phyloP scores from a whole-genome alignment of 306 rosid species.

The Ormosia emarginata region DNA sequence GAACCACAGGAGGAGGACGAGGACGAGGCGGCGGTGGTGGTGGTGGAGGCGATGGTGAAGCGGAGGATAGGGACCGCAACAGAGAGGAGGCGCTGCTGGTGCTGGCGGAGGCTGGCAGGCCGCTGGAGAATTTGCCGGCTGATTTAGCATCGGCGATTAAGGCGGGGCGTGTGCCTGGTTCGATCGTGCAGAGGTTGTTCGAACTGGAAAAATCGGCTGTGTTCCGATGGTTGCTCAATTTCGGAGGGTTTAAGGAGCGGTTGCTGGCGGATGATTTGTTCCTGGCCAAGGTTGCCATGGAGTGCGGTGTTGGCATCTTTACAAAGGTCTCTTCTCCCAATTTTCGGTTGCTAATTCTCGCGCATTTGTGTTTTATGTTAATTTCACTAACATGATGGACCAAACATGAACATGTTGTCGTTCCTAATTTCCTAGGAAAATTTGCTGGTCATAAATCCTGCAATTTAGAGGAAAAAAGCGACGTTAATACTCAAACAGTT shows the following conservation, averaged over 20 bases:
- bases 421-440: no score
- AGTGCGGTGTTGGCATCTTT: constrained; percentile 92
- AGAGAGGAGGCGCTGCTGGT: constrained; percentile 62
- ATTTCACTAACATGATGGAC: neutral
- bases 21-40: neutral
- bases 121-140: constrained; percentile 65
- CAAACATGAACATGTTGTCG: neutral
- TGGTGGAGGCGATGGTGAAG: constrained; percentile 21
- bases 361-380: neutral
- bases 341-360: neutral
- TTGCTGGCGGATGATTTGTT: constrained; percentile 90
- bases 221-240: constrained; percentile 76
- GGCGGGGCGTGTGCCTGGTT: constrained; percentile 73
- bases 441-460: neutral
- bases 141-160: constrained; percentile 73
- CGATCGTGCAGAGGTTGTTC: constrained; percentile 62
- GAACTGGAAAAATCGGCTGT: constrained; percentile 74
- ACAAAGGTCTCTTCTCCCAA: constrained; percentile 57
- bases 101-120: constrained; percentile 51
- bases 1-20: constrained; percentile 12
- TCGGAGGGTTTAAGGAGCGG: constrained; percentile 87
- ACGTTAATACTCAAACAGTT: no score
- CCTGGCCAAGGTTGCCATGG: constrained; percentile 81
- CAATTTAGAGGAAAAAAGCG: no score
- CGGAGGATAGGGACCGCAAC: constrained; percentile 58